Conservation (phyloP, 2,329 filamentous ascomycete genomes). For the Cryoendolithus antarcticus region DNA sequence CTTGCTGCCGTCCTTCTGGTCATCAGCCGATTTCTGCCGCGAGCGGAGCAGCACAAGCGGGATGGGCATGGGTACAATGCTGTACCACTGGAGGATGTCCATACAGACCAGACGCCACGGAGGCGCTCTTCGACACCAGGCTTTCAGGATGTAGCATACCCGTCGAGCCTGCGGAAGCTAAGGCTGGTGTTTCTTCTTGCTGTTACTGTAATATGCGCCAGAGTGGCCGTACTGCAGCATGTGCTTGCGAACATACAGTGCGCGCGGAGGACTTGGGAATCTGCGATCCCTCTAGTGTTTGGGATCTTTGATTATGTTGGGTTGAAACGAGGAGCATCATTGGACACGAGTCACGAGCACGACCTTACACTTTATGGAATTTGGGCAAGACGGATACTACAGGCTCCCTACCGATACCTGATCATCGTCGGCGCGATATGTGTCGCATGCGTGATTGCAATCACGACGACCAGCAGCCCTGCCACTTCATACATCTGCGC, state of each 20-base stretch:
- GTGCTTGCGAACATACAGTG: conserved; percentile 33
- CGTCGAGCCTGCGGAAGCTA: conserved; percentile 16
- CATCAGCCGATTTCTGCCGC: conserved; percentile 23
- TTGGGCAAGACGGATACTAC: conserved; percentile 19
- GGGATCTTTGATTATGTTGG: conserved; percentile 17
- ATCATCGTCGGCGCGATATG: conserved; percentile 27
- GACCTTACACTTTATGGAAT: conserved; percentile 21
- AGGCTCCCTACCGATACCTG: conserved; percentile 26
- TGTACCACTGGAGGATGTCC: conserved; percentile 20
- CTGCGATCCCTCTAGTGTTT: conserved; percentile 18
- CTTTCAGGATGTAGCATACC: conserved; percentile 10
- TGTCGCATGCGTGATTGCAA: conserved; percentile 26
- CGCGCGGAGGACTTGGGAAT: conserved; percentile 17
- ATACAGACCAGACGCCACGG: conserved; percentile 7
- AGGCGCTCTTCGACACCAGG: conserved; percentile 8
- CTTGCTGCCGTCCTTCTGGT: conserved; percentile 27
- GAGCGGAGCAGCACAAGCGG: conserved; percentile 1
- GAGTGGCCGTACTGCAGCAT: conserved; percentile 29
- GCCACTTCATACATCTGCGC: conserved; percentile 40
- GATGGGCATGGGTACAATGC: conserved; percentile 9
- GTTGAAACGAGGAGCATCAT: conserved; percentile 8
- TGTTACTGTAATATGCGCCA: conserved; percentile 19
- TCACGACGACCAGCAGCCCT: conserved; percentile 24
- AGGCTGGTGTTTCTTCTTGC: conserved; percentile 17
- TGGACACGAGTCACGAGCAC: conserved; percentile 9